These are phyloP conservation scores for Metschnikowia gelsemii DNA, from an alignment of 805 yeast species.

Conservation along the genomic window DNA sequence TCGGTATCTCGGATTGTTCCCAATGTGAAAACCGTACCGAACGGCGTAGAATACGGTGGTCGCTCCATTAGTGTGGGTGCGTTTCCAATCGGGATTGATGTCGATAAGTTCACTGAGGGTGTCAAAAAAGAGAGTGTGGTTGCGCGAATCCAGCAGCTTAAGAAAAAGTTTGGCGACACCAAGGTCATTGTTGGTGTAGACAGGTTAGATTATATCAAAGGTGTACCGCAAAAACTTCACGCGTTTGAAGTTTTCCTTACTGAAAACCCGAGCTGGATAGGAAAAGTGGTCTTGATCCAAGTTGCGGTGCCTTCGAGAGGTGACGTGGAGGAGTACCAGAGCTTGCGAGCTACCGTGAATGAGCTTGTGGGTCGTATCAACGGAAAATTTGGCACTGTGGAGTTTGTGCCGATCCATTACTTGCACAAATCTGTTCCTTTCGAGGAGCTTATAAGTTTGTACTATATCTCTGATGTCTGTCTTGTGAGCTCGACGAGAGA, in stretches of 20 bases:
- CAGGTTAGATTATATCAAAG: constrained; percentile 93
- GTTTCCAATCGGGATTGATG: constrained; percentile 98
- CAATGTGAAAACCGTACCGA: constrained; percentile 81
- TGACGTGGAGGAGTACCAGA: constrained; percentile 97
- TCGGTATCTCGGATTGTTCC: constrained; percentile 78
- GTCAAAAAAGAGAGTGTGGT: constrained; percentile 61
- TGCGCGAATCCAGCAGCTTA: constrained; percentile 61
- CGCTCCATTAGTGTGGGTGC: constrained; percentile 87
- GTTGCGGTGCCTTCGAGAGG: constrained; percentile 98
- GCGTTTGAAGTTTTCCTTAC: constrained; percentile 91
- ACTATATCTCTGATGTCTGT: constrained; percentile 85
- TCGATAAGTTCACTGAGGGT: constrained; percentile 83
- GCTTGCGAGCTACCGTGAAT: constrained; percentile 87
- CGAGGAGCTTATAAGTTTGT: constrained; percentile 86
- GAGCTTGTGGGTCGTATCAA: constrained; percentile 96
- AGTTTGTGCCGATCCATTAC: constrained; percentile 96
- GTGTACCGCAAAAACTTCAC: constrained; percentile 95
- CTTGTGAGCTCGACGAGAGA: constrained; percentile 92
- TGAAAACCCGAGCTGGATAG: constrained; percentile 97
- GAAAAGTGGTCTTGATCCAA: constrained; percentile 92
- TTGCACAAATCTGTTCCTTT: constrained; percentile 90
- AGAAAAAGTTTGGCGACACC: constrained; percentile 63
- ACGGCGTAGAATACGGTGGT: constrained; percentile 78
- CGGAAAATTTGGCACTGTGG: constrained; percentile 94
- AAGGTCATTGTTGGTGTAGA: constrained; percentile 96